phyloP scores from a whole-genome alignment of 2,329 filamentous ascomycete species.

The Teratosphaeria gauchensis region DNA sequence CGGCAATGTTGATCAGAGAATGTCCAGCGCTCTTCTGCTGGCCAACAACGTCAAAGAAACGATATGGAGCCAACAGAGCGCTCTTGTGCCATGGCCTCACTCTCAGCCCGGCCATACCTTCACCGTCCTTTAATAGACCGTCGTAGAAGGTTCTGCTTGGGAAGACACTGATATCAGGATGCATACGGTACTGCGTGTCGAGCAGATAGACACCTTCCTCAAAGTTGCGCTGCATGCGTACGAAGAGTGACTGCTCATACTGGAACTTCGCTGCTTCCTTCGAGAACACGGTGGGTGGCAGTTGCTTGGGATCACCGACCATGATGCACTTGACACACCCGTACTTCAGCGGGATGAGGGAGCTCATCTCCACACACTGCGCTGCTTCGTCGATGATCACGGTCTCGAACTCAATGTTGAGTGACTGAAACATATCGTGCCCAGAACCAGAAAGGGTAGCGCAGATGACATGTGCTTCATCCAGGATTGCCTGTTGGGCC shows the following conservation, averaged over 20 bases:
- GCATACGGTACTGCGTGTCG: slow-evolving; percentile 99
- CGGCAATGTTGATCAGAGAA: slow-evolving; percentile 80
- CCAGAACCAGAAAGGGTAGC: slow-evolving; percentile 91
- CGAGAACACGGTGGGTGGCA: slow-evolving; percentile 91
- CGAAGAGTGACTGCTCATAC: slow-evolving; percentile 96
- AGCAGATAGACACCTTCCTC: slow-evolving; percentile 82
- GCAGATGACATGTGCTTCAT: slow-evolving; percentile 85
- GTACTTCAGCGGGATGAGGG: slow-evolving; percentile 93
- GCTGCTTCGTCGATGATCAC: slow-evolving; percentile 97
- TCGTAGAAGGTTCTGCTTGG: slow-evolving; percentile 92
- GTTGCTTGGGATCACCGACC: slow-evolving; percentile 93
- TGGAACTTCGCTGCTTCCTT: slow-evolving; percentile 85
- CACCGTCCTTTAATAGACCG: slow-evolving; percentile 72
- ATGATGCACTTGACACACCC: slow-evolving; percentile 94
- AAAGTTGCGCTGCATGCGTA: slow-evolving; percentile 92
- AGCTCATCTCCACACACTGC: slow-evolving; percentile 94
- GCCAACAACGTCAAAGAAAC: slow-evolving; percentile 94
- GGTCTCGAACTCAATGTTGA: slow-evolving; percentile 95
- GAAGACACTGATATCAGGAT: slow-evolving; percentile 88
- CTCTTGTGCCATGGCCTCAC: slow-evolving; percentile 77
- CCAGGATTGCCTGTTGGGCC: slow-evolving; percentile 83
- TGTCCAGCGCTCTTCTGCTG: slow-evolving; percentile 79
- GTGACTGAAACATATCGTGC: slow-evolving; percentile 91
- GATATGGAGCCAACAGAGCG: slow-evolving; percentile 75
- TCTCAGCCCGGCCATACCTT: slow-evolving; percentile 68